phyloP scores from a whole-genome alignment of 2,329 filamentous ascomycete genomes.

The Orbilia blumenaviensis region DNA sequence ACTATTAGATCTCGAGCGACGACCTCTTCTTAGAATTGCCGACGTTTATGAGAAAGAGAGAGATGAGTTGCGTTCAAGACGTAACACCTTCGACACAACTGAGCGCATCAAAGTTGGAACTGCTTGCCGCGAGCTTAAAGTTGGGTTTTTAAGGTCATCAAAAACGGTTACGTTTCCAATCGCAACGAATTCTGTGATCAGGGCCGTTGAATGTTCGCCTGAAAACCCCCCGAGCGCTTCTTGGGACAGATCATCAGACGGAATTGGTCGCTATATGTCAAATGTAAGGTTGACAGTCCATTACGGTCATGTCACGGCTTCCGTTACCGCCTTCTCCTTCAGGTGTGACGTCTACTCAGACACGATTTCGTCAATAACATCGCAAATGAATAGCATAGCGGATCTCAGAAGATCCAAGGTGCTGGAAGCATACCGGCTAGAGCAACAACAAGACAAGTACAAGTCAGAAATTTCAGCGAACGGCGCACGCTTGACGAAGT shows the following conservation, averaged over 20 bases:
- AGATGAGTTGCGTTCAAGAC: not conserved
- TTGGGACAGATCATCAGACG: not conserved
- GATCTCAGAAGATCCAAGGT: not conserved
- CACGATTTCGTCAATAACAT: not conserved
- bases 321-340: not conserved
- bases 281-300: not conserved
- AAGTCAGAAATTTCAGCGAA: not conserved
- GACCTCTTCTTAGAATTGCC: not conserved
- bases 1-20: not conserved
- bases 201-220: not conserved
- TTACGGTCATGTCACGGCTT: not conserved
- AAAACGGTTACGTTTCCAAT: not conserved
- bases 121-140: not conserved
- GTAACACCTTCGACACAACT: not conserved
- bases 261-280: not conserved
- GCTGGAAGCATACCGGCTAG: not conserved
- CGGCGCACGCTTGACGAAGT: not conserved
- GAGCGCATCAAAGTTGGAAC: not conserved
- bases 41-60: not conserved
- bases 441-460: no score
- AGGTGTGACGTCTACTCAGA: not conserved
- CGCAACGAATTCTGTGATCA: not conserved
- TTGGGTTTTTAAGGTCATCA: not conserved
- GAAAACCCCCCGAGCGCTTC: not conserved
- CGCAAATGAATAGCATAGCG: not conserved